Evolutionary conservation across 352 stramenopile species (phyloP).

Genomic region (Phytophthora multivora): DNA sequence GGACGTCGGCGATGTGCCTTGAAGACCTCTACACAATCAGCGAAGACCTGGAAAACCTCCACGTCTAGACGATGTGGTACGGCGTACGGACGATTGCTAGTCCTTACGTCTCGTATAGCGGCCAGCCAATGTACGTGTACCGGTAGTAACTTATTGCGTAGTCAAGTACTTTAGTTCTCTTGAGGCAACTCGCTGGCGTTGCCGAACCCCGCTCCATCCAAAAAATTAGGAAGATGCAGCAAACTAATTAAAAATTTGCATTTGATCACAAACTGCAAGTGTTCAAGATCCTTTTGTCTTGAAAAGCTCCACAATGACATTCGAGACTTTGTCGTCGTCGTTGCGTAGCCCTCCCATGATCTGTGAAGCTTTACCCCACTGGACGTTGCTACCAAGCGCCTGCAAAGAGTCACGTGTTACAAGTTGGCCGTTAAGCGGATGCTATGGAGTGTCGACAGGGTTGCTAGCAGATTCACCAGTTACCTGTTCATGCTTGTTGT

Average conservation of each 20-base stretch:
- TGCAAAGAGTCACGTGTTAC: constrained; percentile 2
- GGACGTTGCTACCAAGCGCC: constrained; percentile 49
- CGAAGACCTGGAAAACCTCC: constrained; percentile 46
- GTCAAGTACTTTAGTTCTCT: constrained; percentile 25
- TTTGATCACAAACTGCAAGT: constrained; percentile 8
- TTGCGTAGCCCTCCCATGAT: constrained; percentile 62
- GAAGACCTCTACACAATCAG: constrained; percentile 66
- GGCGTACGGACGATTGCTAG: constrained; percentile 7
- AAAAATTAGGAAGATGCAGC: constrained; percentile 18
- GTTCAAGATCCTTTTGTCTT: constrained; percentile 20
- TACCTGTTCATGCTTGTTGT: constrained; percentile 34
- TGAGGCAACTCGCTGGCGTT: not conserved
- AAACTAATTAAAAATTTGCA: not conserved
- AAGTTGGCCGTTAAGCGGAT: not conserved
- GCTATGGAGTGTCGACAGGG: constrained; percentile 3
- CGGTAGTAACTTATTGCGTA: not conserved
- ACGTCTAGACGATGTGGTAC: constrained; percentile 17
- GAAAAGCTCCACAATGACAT: constrained; percentile 64
- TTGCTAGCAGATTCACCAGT: constrained; percentile 1
- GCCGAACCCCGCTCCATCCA: constrained; percentile 3
- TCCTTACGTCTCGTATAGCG: constrained; percentile 2
- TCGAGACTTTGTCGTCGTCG: constrained; percentile 59
- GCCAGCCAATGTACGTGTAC: not conserved
- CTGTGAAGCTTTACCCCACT: constrained; percentile 59
- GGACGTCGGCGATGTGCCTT: constrained; percentile 34